phyloP scores from a whole-genome alignment of 805 yeast genomes.

The Starmerella bacillaris region DNA sequence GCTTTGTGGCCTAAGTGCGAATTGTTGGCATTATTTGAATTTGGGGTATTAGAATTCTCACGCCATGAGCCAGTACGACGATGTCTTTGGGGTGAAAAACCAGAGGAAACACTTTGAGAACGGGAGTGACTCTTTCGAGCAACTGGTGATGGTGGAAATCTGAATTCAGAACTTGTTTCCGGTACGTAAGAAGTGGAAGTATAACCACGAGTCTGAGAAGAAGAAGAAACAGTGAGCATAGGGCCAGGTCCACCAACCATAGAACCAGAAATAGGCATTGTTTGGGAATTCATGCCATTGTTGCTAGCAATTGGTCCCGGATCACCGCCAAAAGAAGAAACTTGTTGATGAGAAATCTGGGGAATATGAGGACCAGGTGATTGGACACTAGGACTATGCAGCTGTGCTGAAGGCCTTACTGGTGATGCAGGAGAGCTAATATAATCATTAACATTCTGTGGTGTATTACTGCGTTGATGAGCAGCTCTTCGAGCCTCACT shows the following conservation, averaged over 20 bases:
- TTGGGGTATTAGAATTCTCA: not conserved
- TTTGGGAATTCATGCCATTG: not conserved
- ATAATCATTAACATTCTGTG: slow-evolving; percentile 9
- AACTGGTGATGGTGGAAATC: slow-evolving; percentile 35
- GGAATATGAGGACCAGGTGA: no score
- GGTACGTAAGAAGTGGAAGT: not conserved
- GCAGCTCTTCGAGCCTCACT: slow-evolving; percentile 93
- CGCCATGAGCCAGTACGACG: slow-evolving; percentile 1
- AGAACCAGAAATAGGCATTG: not conserved
- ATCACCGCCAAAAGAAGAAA: slow-evolving; percentile 1
- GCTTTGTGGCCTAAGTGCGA: slow-evolving; percentile 8
- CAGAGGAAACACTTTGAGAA: slow-evolving; percentile 10
- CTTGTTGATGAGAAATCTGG: no score
- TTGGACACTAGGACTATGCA: no score
- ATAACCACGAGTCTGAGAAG: no score
- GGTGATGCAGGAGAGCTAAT: not conserved
- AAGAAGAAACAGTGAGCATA: not conserved
- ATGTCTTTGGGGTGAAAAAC: slow-evolving; percentile 14
- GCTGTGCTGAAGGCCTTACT: not conserved
- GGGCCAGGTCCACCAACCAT: not conserved
- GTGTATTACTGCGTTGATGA: slow-evolving; percentile 69
- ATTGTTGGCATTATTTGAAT: not conserved
- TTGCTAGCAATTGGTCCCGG: not conserved
- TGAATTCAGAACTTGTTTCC: slow-evolving; percentile 24
- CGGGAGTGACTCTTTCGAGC: slow-evolving; percentile 8